Percentiles rank a stretch among this genome's conserved stretches.
phyloP scores from a whole-genome alignment of 108 stramenopile genomes.

The Thalassiosira profunda region DNA sequence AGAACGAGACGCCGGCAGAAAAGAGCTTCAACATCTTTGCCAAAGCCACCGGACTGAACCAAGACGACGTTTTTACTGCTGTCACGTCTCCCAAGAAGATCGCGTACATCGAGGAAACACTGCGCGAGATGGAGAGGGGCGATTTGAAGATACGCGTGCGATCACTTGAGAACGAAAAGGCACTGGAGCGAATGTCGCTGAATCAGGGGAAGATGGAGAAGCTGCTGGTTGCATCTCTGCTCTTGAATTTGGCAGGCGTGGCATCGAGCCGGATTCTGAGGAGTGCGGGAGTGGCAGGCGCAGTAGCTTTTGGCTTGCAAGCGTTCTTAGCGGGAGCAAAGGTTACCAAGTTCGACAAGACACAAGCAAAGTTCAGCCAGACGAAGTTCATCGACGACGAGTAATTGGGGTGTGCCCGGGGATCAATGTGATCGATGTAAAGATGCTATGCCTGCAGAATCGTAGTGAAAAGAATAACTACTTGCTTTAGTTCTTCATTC shows the following conservation, averaged over 20 bases:
- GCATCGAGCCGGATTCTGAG: conserved; percentile 51
- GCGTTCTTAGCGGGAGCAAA: conserved; percentile 71
- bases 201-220: conserved; percentile 83
- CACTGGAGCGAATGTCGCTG: conserved; percentile 86
- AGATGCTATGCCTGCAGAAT: neutral
- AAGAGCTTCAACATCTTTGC: conserved; percentile 77
- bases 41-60: conserved; percentile 89
- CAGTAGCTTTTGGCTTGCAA: conserved; percentile 72
- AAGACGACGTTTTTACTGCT: conserved; percentile 76
- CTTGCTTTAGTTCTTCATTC: neutral
- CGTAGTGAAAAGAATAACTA: neutral
- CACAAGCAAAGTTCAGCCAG: conserved; percentile 74
- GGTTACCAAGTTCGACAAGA: conserved; percentile 92
- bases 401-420: conserved; percentile 3
- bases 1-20: conserved; percentile 64
- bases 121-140: conserved; percentile 87
- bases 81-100: conserved; percentile 86
- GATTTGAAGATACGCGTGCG: conserved; percentile 93
- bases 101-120: conserved; percentile 92
- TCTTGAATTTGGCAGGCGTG: conserved; percentile 77
- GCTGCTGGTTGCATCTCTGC: conserved; percentile 69
- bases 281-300: conserved; percentile 61
- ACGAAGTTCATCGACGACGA: conserved; percentile 74
- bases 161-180: conserved; percentile 94
- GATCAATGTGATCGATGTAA: neutral